Conservation (phyloP, 2,329 filamentous ascomycete species). For the Orbilia blumenaviensis region DNA sequence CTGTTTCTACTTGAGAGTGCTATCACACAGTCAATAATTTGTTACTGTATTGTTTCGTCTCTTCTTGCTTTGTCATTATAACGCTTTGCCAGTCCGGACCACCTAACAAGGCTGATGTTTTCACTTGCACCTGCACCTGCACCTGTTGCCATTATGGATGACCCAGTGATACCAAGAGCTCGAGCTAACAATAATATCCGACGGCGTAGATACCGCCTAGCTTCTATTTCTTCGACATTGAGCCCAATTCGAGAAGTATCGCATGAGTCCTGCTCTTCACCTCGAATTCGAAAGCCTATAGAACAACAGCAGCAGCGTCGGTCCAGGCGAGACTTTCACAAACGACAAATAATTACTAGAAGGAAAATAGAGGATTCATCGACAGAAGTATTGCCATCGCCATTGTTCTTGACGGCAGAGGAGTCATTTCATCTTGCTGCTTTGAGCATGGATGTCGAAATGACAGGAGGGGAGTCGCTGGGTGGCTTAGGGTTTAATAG, state of each 20-base stretch:
- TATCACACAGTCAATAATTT: background rate
- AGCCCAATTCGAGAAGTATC: conserved; percentile 47
- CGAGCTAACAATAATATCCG: conserved; percentile 35
- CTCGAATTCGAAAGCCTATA: conserved; percentile 30
- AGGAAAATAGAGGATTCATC: conserved; percentile 22
- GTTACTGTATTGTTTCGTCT: background rate
- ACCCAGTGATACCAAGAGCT: conserved; percentile 6
- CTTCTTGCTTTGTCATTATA: conserved; percentile 19
- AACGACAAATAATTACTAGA: conserved; percentile 36
- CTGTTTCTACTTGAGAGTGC: background rate
- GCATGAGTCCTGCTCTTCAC: conserved; percentile 30
- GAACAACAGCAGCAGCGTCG: conserved; percentile 41
- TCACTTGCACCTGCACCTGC: conserved; percentile 10
- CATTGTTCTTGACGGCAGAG: conserved; percentile 42
- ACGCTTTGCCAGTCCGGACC: conserved; percentile 10
- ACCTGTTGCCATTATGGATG: conserved; percentile 30
- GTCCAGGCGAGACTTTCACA: conserved; percentile 22
- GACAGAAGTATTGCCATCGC: conserved; percentile 15
- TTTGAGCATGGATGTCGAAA: conserved; percentile 54
- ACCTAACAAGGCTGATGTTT: background rate
- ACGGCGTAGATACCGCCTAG: conserved; percentile 45
- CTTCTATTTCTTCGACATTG: conserved; percentile 42
- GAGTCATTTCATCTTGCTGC: conserved; percentile 34
- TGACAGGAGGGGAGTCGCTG: conserved; percentile 53
- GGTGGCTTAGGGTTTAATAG: conserved; percentile 52